Evolutionary conservation across 768 basidiomycete species (phyloP).

Genomic region (Leucosporidium yakuticum): DNA sequence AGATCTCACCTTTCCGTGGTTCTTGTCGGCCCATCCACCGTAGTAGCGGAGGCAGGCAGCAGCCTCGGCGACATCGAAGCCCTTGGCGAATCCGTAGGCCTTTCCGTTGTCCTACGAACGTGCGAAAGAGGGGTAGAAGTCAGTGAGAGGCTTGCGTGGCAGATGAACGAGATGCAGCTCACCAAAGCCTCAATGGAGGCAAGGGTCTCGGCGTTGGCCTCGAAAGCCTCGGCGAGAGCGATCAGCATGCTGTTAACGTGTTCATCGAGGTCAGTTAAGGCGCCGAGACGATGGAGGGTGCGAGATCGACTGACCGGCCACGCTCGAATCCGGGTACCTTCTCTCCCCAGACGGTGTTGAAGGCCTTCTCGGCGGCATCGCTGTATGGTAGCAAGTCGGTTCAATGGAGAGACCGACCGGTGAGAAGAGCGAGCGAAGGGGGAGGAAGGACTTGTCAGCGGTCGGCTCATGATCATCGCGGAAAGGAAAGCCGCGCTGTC

Average conservation of each 20-base stretch:
- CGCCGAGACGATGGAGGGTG: neutral
- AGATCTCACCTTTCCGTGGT: conserved; percentile 49
- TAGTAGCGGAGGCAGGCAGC: conserved; percentile 57
- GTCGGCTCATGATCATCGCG: neutral
- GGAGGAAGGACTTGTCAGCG: neutral
- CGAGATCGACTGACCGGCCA: conserved; percentile 45
- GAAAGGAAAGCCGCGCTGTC: neutral
- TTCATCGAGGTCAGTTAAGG: neutral
- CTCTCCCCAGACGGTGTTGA: conserved; percentile 64
- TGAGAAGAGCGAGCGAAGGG: neutral
- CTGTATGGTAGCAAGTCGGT: neutral
- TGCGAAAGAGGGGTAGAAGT: neutral
- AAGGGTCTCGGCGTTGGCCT: conserved; percentile 57
- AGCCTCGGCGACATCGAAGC: conserved; percentile 42
- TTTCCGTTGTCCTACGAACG: conserved; percentile 57
- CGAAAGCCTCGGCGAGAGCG: conserved; percentile 62
- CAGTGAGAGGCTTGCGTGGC: neutral
- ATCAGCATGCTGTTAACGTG: conserved; percentile 42
- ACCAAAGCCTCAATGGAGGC: conserved; percentile 58
- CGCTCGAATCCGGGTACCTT: conserved; percentile 54
- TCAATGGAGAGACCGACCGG: neutral
- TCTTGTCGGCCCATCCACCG: conserved; percentile 85
- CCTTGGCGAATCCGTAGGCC: conserved; percentile 47
- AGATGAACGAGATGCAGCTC: neutral
- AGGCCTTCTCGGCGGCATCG: conserved; percentile 59